Percentiles rank a stretch among this genome's conserved stretches.
These are phyloP conservation scores for Setaria viridis DNA, from an alignment of 202 grass and related monocot genomes.

Conservation along the genomic window DNA sequence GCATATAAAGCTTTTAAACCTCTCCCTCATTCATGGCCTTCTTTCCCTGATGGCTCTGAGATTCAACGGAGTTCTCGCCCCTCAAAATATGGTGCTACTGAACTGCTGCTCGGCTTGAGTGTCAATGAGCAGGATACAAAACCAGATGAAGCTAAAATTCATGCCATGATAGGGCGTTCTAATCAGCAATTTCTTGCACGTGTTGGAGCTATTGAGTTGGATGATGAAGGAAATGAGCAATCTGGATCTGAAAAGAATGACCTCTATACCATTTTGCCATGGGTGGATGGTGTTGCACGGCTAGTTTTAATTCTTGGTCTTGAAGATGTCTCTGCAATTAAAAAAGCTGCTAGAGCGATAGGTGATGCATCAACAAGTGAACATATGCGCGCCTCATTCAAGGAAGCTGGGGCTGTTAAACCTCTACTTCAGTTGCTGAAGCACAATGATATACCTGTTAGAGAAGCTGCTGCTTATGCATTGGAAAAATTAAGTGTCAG, in stretches of 20 bases:
- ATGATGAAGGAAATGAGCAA: slow-evolving; percentile 58
- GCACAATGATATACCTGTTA: slow-evolving; percentile 52
- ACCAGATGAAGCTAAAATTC: slow-evolving; percentile 60
- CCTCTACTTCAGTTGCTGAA: slow-evolving; percentile 66
- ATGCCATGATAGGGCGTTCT: slow-evolving; percentile 77
- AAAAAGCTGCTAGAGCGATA: slow-evolving; percentile 64
- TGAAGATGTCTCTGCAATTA: slow-evolving; percentile 66
- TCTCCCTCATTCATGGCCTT: slow-evolving; percentile 74
- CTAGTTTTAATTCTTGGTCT: slow-evolving; percentile 78
- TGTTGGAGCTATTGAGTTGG: slow-evolving; percentile 74
- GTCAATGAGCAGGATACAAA: slow-evolving; percentile 50
- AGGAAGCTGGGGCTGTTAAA: slow-evolving; percentile 69
- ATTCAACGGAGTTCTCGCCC: slow-evolving; percentile 59
- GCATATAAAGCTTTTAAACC: slow-evolving; percentile 67
- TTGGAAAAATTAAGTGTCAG: slow-evolving; percentile 68
- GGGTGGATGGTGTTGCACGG: slow-evolving; percentile 71
- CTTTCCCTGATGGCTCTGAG: slow-evolving; percentile 75
- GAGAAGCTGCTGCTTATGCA: slow-evolving; percentile 60
- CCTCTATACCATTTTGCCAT: slow-evolving; percentile 71
- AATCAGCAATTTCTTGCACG: slow-evolving; percentile 77
- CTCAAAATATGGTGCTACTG: slow-evolving; percentile 79
- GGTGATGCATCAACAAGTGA: slow-evolving; percentile 70
- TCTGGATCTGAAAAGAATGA: slow-evolving; percentile 49
- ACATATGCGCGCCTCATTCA: slow-evolving; percentile 67
- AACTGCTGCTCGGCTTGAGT: slow-evolving; percentile 76